Percentiles rank a stretch among this genome's conserved stretches.
Conservation (phyloP, 495 filamentous ascomycete genomes). For the Xylaria intraflava region DNA sequence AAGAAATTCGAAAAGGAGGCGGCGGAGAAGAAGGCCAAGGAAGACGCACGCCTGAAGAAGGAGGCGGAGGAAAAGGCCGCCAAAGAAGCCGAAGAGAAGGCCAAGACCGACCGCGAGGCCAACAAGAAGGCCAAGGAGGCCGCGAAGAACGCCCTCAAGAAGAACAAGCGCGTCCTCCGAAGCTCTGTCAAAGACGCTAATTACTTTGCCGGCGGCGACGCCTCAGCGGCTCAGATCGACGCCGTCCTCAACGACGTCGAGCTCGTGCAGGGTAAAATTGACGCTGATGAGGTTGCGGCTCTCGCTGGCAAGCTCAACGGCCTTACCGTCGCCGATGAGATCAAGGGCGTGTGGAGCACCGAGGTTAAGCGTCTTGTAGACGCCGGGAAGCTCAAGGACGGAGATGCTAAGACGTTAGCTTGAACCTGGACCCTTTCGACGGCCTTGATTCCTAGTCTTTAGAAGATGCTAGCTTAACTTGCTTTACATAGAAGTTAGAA, state of each 20-base stretch:
- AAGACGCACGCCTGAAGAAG: conserved; percentile 70
- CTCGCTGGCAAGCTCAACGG: conserved; percentile 71
- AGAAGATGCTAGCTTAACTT: too few relatives aligned
- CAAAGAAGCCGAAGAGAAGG: conserved; percentile 78
- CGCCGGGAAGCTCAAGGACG: conserved; percentile 77
- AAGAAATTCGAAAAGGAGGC: conserved; percentile 87
- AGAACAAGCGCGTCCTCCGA: conserved; percentile 96
- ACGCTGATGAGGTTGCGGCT: conserved; percentile 76
- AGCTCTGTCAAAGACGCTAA: conserved; percentile 90
- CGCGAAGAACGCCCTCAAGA: conserved; percentile 96
- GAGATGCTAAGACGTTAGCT: conserved; percentile 50
- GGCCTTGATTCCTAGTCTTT: too few relatives aligned
- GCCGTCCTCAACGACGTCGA: conserved; percentile 80
- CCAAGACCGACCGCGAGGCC: conserved; percentile 71
- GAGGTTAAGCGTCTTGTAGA: conserved; percentile 68
- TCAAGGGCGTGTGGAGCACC: conserved; percentile 57
- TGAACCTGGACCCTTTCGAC: conserved; percentile 1
- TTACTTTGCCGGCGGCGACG: conserved; percentile 70
- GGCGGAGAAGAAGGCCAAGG: conserved; percentile 73
- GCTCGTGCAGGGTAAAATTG: conserved; percentile 79
- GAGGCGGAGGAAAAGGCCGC: conserved; percentile 69
- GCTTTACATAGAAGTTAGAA: too few relatives aligned
- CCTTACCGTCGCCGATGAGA: conserved; percentile 61
- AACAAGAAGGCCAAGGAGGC: conserved; percentile 97
- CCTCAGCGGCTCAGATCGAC: conserved; percentile 69